Conservation (phyloP, 306 rosid species). For the Castanea sativa region DNA sequence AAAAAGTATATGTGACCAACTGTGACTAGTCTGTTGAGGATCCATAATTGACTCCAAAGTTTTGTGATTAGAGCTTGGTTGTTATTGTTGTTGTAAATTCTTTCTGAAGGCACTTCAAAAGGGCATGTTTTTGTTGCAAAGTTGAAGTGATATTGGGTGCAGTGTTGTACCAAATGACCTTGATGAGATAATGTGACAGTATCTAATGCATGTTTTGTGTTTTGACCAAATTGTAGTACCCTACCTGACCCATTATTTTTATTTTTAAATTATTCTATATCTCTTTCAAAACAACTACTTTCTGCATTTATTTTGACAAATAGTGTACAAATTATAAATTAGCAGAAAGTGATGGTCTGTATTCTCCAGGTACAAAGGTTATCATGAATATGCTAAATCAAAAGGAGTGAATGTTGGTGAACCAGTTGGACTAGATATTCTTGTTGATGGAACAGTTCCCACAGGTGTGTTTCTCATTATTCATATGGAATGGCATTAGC, state of each 20-base stretch:
- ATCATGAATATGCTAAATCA: slow-evolving; percentile 58
- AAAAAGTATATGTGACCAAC: too few relatives aligned
- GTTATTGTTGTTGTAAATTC: background rate
- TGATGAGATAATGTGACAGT: background rate
- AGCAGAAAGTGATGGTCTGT: too few relatives aligned
- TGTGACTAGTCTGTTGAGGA: too few relatives aligned
- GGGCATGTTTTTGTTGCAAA: background rate
- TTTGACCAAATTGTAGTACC: background rate
- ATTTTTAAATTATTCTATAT: too few relatives aligned
- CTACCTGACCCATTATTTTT: background rate
- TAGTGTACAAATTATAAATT: too few relatives aligned
- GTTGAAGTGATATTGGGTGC: background rate
- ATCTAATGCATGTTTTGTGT: background rate
- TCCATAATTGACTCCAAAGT: too few relatives aligned
- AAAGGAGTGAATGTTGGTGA: slow-evolving; percentile 58
- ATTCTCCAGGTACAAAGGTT: slow-evolving; percentile 84
- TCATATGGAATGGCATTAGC: background rate
- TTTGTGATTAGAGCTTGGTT: too few relatives aligned
- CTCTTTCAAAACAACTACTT: too few relatives aligned
- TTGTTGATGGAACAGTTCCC: slow-evolving; percentile 91
- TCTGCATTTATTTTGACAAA: too few relatives aligned
- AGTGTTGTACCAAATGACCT: background rate
- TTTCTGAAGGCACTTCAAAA: too few relatives aligned
- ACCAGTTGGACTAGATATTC: slow-evolving; percentile 84
- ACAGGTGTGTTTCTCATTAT: slow-evolving; percentile 52